A percentile compares a stretch with the other conserved stretches of the same genome.
Evolutionary conservation across 768 basidiomycete species (phyloP).

Genomic region (Pleurotus djamor): DNA sequence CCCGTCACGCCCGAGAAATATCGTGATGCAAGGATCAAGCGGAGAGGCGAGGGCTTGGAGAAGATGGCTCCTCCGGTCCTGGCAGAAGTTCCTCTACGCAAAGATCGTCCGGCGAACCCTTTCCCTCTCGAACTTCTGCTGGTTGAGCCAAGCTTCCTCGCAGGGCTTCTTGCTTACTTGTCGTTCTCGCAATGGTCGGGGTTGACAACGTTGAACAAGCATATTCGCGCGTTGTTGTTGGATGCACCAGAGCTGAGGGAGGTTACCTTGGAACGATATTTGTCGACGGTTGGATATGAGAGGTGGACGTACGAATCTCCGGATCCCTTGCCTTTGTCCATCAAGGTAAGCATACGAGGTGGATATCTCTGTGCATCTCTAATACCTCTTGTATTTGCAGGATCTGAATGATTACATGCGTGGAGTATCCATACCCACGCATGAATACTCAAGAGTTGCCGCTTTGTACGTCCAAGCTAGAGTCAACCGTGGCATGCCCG

Average conservation of each 20-base stretch:
- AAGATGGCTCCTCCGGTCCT: conserved; percentile 33
- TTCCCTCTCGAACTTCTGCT: conserved; percentile 62
- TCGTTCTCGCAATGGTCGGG: conserved; percentile 74
- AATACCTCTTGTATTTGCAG: conserved; percentile 31
- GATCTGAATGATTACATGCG: conserved; percentile 81
- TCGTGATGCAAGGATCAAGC: conserved; percentile 31
- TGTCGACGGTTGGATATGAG: conserved; percentile 70
- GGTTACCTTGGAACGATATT: conserved; percentile 63
- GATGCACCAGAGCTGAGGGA: conserved; percentile 55
- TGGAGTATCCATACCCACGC: conserved; percentile 72
- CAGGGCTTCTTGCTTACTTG: conserved; percentile 53
- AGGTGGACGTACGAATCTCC: conserved; percentile 59
- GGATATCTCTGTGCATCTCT: neutral
- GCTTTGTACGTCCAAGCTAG: conserved; percentile 54
- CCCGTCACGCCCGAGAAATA: conserved; percentile 19
- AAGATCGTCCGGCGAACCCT: conserved; percentile 18
- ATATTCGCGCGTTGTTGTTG: conserved; percentile 46
- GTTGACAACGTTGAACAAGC: conserved; percentile 56
- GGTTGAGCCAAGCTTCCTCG: conserved; percentile 48
- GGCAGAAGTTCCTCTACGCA: conserved; percentile 19
- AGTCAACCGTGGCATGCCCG: conserved; percentile 34
- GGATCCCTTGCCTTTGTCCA: conserved; percentile 63
- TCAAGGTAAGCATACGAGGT: conserved; percentile 45
- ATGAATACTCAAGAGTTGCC: conserved; percentile 67
- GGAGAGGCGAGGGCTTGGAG: conserved; percentile 36